Conservation (phyloP, 371 early-diverging fungal species). For the Chytridiales sp. region DNA sequence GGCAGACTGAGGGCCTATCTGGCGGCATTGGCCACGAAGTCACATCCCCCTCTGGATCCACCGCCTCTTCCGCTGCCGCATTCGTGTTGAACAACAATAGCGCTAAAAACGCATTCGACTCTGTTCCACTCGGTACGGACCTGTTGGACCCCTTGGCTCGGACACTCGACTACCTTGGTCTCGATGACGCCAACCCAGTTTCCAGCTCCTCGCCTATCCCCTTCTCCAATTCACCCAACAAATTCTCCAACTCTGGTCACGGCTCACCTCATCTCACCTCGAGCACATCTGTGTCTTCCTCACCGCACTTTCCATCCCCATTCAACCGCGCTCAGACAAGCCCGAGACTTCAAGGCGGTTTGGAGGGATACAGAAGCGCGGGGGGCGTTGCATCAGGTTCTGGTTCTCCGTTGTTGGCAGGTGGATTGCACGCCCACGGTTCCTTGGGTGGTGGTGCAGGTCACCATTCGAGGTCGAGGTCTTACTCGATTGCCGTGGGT, state of each 20-base stretch:
- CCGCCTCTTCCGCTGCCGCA: conserved; percentile 7
- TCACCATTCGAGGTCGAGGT: conserved; percentile 50
- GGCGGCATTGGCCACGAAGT: conserved; percentile 3
- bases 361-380: not conserved
- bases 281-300: too few relatives aligned
- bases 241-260: too few relatives aligned
- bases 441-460: conserved; percentile 4
- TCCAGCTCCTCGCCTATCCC: conserved; percentile 19
- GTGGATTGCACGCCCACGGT: conserved; percentile 10
- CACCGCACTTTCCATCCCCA: too few relatives aligned
- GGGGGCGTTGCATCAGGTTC: conserved; percentile 23
- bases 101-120: conserved; percentile 5
- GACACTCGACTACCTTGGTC: conserved; percentile 71
- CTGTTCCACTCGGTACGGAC: conserved; percentile 10
- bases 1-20: not conserved
- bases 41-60: not conserved
- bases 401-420: conserved; percentile 7
- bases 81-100: not conserved
- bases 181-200: conserved; percentile 57
- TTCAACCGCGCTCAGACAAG: conserved; percentile 6
- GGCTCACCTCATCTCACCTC: too few relatives aligned
- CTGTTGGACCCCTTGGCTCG: conserved; percentile 64
- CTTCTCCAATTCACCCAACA: conserved; percentile 24
- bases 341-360: conserved; percentile 15
- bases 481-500: conserved; percentile 73